Evolutionary conservation across 192 early-diverging fungal species (phyloP), one percentile per base, ranked within the genome.

Genomic region (Entrophospora sp.): DNA sequence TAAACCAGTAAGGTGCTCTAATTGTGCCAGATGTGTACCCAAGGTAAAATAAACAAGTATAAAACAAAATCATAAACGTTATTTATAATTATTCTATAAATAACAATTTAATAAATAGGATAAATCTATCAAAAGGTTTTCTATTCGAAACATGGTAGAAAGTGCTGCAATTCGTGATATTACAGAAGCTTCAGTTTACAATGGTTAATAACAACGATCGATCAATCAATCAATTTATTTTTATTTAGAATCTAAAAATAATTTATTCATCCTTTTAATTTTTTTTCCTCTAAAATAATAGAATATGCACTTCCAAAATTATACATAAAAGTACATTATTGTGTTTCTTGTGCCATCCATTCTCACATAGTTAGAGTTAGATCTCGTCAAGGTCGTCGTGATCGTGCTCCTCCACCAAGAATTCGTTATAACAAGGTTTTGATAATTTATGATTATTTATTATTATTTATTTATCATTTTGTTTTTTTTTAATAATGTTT

Each of bases 41-140:
- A 94, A 94, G 49, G 64, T 68, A 62, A n/a, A n/a, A n/a, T n/a
- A n/a, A n/a, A n/a, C n/a, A n/a, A n/a, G n/a, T n/a, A n/a, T n/a
- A n/a, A n/a, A n/a, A n/a, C n/a, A n/a, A n/a, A n/a, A n/a, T n/a
- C n/a, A n/a, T n/a, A n/a, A n/a, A n/a, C n/a, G n/a, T n/a, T n/a
- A n/a, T n/a, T n/a, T n/a, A n/a, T n/a, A n/a, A n/a, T n/a, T n/a
- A n/a, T n/a, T n/a, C n/a, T n/a, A n/a, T 42, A 25, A 42, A 18
- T 25, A 36, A 45, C 8, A 2, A 34, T 51, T 27, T 38, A 30
- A 28, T 32, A 13, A 35, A 24, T 72, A 75, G 92, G 97, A 99
- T 84, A 99, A 99, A 91, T 92, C 97, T 73, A 95, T 99, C 86
- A 99, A 99, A 91, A 85, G 97, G 52, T 94, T 96, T 85, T 85